Base-by-base conservation (phyloP, 148 eudicot genomes). In the Agrostemma githago region DNA sequence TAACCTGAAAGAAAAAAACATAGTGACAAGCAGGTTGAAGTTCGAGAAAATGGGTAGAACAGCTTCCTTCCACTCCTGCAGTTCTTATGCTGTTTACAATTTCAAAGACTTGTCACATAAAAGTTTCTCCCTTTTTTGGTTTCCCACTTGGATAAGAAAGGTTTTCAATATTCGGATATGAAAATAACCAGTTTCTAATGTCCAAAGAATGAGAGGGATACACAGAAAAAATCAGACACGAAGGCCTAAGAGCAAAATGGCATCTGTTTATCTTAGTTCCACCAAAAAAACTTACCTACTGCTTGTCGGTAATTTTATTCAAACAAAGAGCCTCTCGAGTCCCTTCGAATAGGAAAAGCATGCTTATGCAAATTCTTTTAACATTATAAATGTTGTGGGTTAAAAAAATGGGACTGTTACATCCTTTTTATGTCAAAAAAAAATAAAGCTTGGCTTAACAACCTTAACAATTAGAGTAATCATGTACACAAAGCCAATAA, bases 1-100 rank as follows among this genome's bases (percentile, higher is more conserved):
- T 90, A 44, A 96, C 99, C 99, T 95, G 84, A 20, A 78, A 68
- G 58, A 69, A 72, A 21, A 19, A 16, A 67, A 39, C 54, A 72
- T 39, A 5, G 5, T 6, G 74, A 44, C 69, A 74, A 56, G 8
- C 12, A 69, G 39, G 41, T 66, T 7, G 8, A 42, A 42, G 9
- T 42, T 5, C 34, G 20, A 41, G 11, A 48, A 46, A 26, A 43
- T 9, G 43, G 5, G 60, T 11, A 37, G 37, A 64, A 39, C 20
- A 65, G 41, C 40, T 34, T 3, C 5, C 10, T 15, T 63, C 43
- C 21, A 46, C 6, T 19, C 57, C 34, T 38, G n/a, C 51, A 16
- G n/a, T 46, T 62, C 38, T 40, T 34, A 40, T 26, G 34, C 34
- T 26, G 34, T 26, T 43, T 43, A 43, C 8, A 43, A 43, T 4